A percentile compares a stretch with the other conserved stretches of the same genome.
phyloP scores from a whole-genome alignment of 345 rosid genomes.

The Dipteronia sinensis region DNA sequence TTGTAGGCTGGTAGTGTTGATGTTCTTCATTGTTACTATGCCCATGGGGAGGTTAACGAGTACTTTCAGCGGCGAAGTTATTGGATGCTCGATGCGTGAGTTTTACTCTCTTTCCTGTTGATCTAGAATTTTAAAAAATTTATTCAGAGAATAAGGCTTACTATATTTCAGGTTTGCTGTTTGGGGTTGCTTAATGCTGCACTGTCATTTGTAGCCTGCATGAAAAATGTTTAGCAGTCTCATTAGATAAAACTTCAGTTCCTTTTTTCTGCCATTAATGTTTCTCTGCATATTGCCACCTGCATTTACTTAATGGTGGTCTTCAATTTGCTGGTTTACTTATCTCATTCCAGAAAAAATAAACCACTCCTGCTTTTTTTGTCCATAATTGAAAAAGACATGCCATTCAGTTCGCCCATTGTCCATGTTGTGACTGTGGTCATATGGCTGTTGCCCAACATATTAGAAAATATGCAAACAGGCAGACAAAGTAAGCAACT shows the following conservation, averaged over 20 bases:
- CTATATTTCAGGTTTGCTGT: neutral
- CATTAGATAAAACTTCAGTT: neutral
- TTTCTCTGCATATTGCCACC: neutral
- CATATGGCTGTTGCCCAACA: neutral
- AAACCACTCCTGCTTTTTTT: neutral
- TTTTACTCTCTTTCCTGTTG: conserved; percentile 20
- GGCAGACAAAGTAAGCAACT: neutral
- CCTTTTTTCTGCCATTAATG: conserved; percentile 8
- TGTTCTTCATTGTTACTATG: conserved; percentile 92
- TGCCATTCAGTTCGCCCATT: neutral
- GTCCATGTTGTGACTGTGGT: neutral
- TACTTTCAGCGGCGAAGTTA: conserved; percentile 84
- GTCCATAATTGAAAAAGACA: neutral
- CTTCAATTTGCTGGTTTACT: neutral
- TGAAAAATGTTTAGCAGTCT: neutral
- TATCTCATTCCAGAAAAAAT: neutral
- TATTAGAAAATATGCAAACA: neutral
- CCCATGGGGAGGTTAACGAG: conserved; percentile 89
- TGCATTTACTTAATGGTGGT: neutral
- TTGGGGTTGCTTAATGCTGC: conserved; percentile 9
- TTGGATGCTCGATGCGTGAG: conserved; percentile 97
- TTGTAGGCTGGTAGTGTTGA: conserved; percentile 82
- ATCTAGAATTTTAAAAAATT: neutral
- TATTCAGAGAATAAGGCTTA: neutral
- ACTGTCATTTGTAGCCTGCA: neutral